Percentiles rank a stretch among this genome's conserved stretches.
phyloP scores from a whole-genome alignment of 202 grass and related monocot species.

The Schoenoplectus tabernaemontani region DNA sequence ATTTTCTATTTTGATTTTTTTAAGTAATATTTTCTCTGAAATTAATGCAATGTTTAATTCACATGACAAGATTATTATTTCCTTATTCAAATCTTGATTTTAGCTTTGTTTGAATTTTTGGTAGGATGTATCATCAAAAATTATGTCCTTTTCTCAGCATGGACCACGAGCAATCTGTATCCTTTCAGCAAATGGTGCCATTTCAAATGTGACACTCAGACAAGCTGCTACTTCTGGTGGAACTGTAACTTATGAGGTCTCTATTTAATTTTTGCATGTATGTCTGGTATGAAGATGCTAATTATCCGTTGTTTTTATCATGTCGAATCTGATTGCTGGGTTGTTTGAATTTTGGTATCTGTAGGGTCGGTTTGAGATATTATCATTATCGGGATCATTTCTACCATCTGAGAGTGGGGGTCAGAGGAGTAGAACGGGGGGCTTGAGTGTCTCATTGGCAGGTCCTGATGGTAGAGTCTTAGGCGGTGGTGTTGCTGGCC shows the following conservation, averaged over 20 bases:
- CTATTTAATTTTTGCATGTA: conserved; percentile 19
- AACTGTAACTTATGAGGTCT: conserved; percentile 98
- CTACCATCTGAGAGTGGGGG: conserved; percentile 57
- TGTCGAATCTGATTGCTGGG: not conserved
- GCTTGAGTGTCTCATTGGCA: conserved; percentile 81
- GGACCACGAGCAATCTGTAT: conserved; percentile 75
- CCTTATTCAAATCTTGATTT: not conserved
- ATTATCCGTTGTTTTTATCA: not conserved
- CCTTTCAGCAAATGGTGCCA: conserved; percentile 94
- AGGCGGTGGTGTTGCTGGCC: conserved; percentile 86
- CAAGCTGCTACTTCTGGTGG: conserved; percentile 93
- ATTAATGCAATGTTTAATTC: conserved; percentile 3
- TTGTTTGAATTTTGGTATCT: not conserved
- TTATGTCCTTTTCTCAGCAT: conserved; percentile 92
- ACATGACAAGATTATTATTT: not conserved
- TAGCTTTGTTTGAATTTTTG: conserved; percentile 6
- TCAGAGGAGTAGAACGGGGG: conserved; percentile 77
- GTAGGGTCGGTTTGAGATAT: conserved; percentile 88
- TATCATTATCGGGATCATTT: conserved; percentile 84
- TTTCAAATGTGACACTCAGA: conserved; percentile 93
- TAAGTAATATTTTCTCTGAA: not conserved
- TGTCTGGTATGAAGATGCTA: not conserved
- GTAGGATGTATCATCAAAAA: conserved; percentile 88
- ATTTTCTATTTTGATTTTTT: conserved; percentile 15
- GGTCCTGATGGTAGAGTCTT: conserved; percentile 84